Evolutionary conservation across 192 early-diverging fungal genomes (phyloP), one percentile per base, ranked within the genome.

Genomic region (Coemansia sp.): DNA sequence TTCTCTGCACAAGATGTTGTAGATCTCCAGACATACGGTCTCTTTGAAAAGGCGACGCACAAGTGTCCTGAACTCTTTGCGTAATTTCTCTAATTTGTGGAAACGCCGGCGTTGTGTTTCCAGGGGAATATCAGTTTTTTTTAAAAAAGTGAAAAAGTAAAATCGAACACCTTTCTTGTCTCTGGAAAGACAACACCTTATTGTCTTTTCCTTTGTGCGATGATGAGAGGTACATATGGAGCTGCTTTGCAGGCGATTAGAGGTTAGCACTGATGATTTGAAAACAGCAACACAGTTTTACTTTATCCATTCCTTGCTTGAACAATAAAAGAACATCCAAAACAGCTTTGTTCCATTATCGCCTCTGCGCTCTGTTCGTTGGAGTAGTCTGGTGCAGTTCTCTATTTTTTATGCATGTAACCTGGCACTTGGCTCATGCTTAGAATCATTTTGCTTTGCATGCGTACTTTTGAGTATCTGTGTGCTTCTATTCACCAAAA

Each of bases 1-100:
- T 50, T 51, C 17, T 32, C 32, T 32, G 32, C 55, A 57, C 70
- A 51, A 65, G 66, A 37, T 48, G 38, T 41, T 63, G 70, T 81
- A 81, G 79, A 81, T 76, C 73, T 81, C 65, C 46, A 72, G 60
- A 51, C 70, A 17, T 81, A 76, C 39, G 79, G 70, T 58, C 79
- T 81, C 56, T 72, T 81, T 67, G 79, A 81, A n/a, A 69, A 60
- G 48, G 73, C 79, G 7, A 67, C 79, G 3, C 79, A 55, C 19
- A 60, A 17, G 7, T 81, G 70, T 56, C 79, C 79, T 8, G 70
- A 43, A 32, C 71, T 81, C 7, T 81, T 70, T 66, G 69, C 67
- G 16, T 79, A 60, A 14, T 25, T 56, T 50, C 2, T 38, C 2
- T 53, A 53, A 7, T 53, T 48, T n/a, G 12, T 53, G 51, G n/a